These are phyloP conservation scores for Saprolegnia parasitica DNA, from an alignment of 352 stramenopile species.

Conservation along the genomic window DNA sequence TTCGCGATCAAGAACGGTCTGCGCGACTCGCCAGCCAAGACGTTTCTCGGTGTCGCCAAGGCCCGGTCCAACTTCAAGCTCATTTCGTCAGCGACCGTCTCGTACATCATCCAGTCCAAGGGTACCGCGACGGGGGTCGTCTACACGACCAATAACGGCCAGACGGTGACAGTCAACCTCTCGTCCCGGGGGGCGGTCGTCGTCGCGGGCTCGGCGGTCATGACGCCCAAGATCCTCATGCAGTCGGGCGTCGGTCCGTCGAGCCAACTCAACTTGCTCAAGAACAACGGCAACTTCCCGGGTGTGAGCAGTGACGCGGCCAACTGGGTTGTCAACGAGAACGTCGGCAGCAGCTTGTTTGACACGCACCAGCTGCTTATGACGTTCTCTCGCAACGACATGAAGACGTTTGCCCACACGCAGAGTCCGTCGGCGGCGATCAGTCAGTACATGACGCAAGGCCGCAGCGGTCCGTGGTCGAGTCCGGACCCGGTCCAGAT, in stretches of 20 bases:
- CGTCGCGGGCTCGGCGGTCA: constrained; percentile 57
- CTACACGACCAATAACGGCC: constrained; percentile 37
- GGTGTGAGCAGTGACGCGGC: constrained; percentile 32
- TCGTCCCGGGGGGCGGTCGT: constrained; percentile 55
- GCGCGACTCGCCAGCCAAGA: constrained; percentile 50
- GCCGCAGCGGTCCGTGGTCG: constrained; percentile 39
- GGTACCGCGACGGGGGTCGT: constrained; percentile 46
- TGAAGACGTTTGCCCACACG: constrained; percentile 45
- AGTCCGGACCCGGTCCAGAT: constrained; percentile 49
- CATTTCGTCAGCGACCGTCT: constrained; percentile 43
- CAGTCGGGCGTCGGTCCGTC: constrained; percentile 64
- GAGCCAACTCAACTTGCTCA: constrained; percentile 52
- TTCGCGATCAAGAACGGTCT: constrained; percentile 52
- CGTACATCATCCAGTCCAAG: constrained; percentile 44
- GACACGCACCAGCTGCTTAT: constrained; percentile 50
- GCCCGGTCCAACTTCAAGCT: constrained; percentile 51
- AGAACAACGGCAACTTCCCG: constrained; percentile 40
- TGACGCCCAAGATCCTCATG: constrained; percentile 79
- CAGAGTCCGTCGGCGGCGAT: constrained; percentile 37
- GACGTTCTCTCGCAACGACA: constrained; percentile 49
- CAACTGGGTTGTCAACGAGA: constrained; percentile 44
- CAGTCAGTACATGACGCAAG: constrained; percentile 53
- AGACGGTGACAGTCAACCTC: constrained; percentile 34
- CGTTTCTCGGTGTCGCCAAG: constrained; percentile 46
- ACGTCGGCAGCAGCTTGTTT: constrained; percentile 57